A percentile compares a stretch with the other conserved stretches of the same genome.
These are phyloP conservation scores for Rossbeevera mucosa DNA, from an alignment of 768 basidiomycete genomes.

Conservation along the genomic window DNA sequence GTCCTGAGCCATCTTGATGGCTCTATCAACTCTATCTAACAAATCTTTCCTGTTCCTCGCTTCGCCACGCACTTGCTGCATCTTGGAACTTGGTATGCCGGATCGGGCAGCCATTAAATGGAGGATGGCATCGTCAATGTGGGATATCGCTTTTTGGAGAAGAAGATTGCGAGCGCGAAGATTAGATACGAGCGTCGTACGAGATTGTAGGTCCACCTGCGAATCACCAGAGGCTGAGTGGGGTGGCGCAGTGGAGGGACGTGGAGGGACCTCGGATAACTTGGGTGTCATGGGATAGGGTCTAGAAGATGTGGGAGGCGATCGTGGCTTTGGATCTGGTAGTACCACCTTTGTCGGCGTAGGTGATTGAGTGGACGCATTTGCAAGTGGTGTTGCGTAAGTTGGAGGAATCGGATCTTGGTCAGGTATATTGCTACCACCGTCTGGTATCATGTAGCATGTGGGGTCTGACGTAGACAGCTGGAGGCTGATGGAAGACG, in stretches of 20 bases:
- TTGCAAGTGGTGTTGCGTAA: slow-evolving; percentile 8
- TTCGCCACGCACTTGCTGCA: slow-evolving; percentile 29
- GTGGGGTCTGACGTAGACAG: slow-evolving; percentile 5
- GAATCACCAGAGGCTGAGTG: slow-evolving; percentile 17
- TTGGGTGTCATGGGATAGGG: slow-evolving; percentile 10
- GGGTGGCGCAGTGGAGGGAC: slow-evolving; percentile 27
- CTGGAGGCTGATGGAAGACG: not conserved
- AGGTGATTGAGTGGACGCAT: slow-evolving; percentile 17
- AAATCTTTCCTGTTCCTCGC: slow-evolving; percentile 31
- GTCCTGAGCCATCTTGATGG: slow-evolving; percentile 27
- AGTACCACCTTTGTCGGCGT: slow-evolving; percentile 6
- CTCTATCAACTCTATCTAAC: slow-evolving; percentile 27
- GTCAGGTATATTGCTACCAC: slow-evolving; percentile 6
- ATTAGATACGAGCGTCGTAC: slow-evolving; percentile 23
- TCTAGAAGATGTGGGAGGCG: not conserved
- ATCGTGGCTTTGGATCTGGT: slow-evolving; percentile 6
- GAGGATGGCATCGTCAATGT: slow-evolving; percentile 30
- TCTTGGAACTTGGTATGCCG: slow-evolving; percentile 28
- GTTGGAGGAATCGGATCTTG: slow-evolving; percentile 6
- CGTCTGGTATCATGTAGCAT: slow-evolving; percentile 31
- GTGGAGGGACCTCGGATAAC: slow-evolving; percentile 16
- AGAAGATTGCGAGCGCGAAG: slow-evolving; percentile 30
- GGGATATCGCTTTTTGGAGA: slow-evolving; percentile 30
- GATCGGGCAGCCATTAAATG: slow-evolving; percentile 30
- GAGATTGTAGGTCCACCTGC: slow-evolving; percentile 11